phyloP scores from a whole-genome alignment of 2,329 filamentous ascomycete species.

The Penicillium olsonii region DNA sequence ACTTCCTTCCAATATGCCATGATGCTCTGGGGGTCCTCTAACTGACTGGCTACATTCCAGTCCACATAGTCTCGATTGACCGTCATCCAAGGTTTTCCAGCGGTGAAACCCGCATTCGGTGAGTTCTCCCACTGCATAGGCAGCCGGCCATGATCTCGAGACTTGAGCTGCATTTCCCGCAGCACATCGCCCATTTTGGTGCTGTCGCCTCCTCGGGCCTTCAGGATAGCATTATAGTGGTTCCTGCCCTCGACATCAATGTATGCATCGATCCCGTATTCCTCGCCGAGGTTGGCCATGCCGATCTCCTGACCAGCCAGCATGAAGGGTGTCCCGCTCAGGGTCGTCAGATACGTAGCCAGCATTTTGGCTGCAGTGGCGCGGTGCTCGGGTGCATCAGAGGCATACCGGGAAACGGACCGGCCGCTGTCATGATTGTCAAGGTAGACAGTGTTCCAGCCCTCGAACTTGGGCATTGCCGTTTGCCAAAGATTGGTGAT shows the following conservation, averaged over 20 bases:
- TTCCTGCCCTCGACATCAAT: constrained; percentile 16
- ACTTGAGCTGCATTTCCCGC: constrained; percentile 12
- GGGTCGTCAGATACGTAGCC: constrained; percentile 53
- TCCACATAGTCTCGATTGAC: constrained; percentile 59
- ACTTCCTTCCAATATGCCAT: constrained; percentile 60
- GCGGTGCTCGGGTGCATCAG: constrained; percentile 48
- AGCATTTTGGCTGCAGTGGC: constrained; percentile 56
- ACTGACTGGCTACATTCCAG: constrained; percentile 57
- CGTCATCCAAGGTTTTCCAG: constrained; percentile 64
- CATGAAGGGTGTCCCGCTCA: constrained; percentile 29
- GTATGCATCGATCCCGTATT: constrained; percentile 10
- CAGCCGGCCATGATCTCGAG: constrained; percentile 64
- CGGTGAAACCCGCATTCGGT: constrained; percentile 62
- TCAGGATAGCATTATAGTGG: constrained; percentile 13
- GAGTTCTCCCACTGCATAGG: constrained; percentile 66
- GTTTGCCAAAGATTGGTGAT: constrained; percentile 19
- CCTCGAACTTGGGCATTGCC: constrained; percentile 56
- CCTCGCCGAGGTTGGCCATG: constrained; percentile 14
- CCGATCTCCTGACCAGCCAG: constrained; percentile 18
- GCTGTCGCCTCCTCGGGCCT: constrained; percentile 5
- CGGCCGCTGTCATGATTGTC: constrained; percentile 58
- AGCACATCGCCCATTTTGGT: constrained; percentile 12
- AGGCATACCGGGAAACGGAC: constrained; percentile 51
- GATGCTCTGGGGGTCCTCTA: constrained; percentile 43
- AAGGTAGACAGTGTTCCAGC: constrained; percentile 62